Evolutionary conservation across 2,329 filamentous ascomycete species (phyloP).

Genomic region (Diplodia mutila): DNA sequence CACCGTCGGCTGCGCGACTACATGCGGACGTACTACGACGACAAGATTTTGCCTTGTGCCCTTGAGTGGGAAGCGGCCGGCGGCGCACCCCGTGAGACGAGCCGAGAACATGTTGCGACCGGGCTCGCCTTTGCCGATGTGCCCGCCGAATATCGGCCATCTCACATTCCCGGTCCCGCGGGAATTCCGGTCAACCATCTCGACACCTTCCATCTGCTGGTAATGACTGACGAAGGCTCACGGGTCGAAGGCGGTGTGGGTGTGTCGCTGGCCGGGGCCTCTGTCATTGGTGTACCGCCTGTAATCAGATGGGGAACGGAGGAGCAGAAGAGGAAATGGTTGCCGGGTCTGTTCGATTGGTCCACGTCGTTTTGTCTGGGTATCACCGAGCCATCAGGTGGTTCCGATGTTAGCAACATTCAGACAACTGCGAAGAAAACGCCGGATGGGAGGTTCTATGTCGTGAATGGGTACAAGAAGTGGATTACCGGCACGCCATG

Average conservation of each 20-base stretch:
- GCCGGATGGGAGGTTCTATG: slow-evolving; percentile 70
- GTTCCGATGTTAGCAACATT: slow-evolving; percentile 67
- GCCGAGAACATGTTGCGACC: slow-evolving; percentile 44
- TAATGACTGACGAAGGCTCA: slow-evolving; percentile 60
- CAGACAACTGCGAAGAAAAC: slow-evolving; percentile 71
- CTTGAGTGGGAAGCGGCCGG: slow-evolving; percentile 65
- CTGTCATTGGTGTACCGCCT: slow-evolving; percentile 66
- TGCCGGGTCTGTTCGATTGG: slow-evolving; percentile 62
- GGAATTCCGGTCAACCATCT: slow-evolving; percentile 43
- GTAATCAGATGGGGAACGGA: slow-evolving; percentile 65
- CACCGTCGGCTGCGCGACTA: slow-evolving; percentile 62
- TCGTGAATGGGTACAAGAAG: slow-evolving; percentile 70
- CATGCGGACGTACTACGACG: slow-evolving; percentile 63
- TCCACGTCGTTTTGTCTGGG: slow-evolving; percentile 66
- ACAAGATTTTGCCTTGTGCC: slow-evolving; percentile 60
- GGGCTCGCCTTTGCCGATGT: slow-evolving; percentile 51
- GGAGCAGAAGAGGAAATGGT: slow-evolving; percentile 62
- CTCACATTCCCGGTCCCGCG: slow-evolving; percentile 42
- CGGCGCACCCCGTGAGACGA: slow-evolving; percentile 52
- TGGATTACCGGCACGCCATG: slow-evolving; percentile 68
- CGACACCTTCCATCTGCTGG: slow-evolving; percentile 50
- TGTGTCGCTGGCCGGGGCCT: slow-evolving; percentile 62
- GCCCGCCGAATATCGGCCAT: slow-evolving; percentile 49
- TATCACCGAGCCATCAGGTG: slow-evolving; percentile 66
- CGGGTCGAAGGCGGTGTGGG: slow-evolving; percentile 62